These are phyloP conservation scores for Tirmania nivea DNA, from an alignment of 495 filamentous ascomycete species.

Conservation along the genomic window DNA sequence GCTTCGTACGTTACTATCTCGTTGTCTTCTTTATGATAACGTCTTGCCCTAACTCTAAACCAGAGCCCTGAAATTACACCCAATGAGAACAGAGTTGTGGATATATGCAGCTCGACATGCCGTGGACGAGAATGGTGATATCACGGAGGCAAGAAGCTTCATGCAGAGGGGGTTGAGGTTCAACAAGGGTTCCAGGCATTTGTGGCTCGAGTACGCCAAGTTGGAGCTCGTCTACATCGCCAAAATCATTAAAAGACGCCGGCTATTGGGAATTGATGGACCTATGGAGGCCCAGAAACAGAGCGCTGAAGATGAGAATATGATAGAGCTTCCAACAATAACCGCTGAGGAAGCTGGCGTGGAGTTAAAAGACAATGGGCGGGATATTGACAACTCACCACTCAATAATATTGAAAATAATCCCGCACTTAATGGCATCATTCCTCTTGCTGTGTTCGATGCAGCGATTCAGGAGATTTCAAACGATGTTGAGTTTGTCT, in stretches of 20 bases:
- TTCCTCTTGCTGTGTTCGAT: constrained; percentile 83
- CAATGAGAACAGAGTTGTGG: constrained; percentile 68
- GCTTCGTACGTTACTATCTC: constrained; percentile 24
- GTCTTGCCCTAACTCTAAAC: constrained; percentile 1
- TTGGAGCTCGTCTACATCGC: constrained; percentile 81
- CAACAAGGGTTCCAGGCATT: constrained; percentile 41
- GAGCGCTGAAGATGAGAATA: constrained; percentile 27
- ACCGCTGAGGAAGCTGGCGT: constrained; percentile 47
- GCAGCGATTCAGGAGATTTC: constrained; percentile 58
- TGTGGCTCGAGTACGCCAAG: constrained; percentile 82
- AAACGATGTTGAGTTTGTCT: constrained; percentile 38
- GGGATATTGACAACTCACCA: constrained; percentile 28
- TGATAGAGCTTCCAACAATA: constrained; percentile 39
- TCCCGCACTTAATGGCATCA: constrained; percentile 69
- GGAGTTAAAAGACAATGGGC: constrained; percentile 28
- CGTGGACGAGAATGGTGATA: constrained; percentile 58
- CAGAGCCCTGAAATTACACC: constrained; percentile 54
- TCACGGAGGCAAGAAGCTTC: constrained; percentile 63
- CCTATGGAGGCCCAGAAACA: constrained; percentile 24
- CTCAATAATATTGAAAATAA: constrained; percentile 32
- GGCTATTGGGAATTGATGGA: constrained; percentile 45
- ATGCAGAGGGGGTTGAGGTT: constrained; percentile 78
- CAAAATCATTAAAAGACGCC: constrained; percentile 50
- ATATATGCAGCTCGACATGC: constrained; percentile 57
- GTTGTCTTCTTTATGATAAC: neutral